phyloP scores from a whole-genome alignment of 2,329 filamentous ascomycete species.

The Aspergillus japonicus region DNA sequence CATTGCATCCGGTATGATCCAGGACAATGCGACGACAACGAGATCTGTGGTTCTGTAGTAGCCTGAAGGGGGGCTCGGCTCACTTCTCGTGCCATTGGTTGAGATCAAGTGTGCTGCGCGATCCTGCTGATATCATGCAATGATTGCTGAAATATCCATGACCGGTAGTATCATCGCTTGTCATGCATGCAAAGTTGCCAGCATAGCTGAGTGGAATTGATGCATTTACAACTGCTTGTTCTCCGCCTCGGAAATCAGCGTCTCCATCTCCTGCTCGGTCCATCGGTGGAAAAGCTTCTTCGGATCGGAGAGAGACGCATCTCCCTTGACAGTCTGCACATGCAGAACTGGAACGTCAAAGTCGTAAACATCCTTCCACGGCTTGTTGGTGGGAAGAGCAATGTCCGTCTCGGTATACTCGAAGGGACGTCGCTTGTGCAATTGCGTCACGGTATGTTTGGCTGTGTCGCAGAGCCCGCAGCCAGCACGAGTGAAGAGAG shows the following conservation, averaged over 20 bases:
- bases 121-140: too few relatives aligned
- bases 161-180: too few relatives aligned
- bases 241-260: conserved; percentile 52
- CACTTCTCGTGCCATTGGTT: too few relatives aligned
- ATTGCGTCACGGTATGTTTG: conserved; percentile 55
- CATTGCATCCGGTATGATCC: too few relatives aligned
- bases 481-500: conserved; percentile 60
- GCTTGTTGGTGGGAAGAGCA: conserved; percentile 53
- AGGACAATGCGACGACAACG: too few relatives aligned
- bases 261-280: conserved; percentile 56
- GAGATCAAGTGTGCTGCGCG: too few relatives aligned
- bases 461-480: conserved; percentile 63
- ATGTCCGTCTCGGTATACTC: conserved; percentile 61
- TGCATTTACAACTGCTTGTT: conserved; percentile 13
- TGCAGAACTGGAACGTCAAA: conserved; percentile 66
- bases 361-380: conserved; percentile 62
- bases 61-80: too few relatives aligned
- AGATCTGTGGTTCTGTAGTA: too few relatives aligned
- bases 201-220: background rate
- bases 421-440: conserved; percentile 54
- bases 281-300: conserved; percentile 64
- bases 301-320: conserved; percentile 57
- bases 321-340: conserved; percentile 48
- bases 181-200: too few relatives aligned
- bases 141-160: too few relatives aligned